phyloP scores from a whole-genome alignment of 2,329 filamentous ascomycete genomes.

The Phaeosphaeria sp. region DNA sequence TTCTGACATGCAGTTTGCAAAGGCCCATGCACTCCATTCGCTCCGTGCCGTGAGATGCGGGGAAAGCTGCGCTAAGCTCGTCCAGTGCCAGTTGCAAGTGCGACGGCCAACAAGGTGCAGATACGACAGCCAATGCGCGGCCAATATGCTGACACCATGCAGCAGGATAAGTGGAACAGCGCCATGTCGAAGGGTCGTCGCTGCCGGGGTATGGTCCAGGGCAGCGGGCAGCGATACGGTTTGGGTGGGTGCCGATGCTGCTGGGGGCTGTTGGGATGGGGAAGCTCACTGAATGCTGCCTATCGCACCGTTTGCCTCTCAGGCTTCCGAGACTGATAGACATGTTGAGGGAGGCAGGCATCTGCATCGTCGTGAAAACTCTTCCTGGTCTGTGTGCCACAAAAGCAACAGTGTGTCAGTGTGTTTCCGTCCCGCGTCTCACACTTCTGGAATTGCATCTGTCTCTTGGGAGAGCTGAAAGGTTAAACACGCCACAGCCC shows the following conservation, averaged over 20 bases:
- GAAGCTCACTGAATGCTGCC: conserved; percentile 20
- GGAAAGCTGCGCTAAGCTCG: conserved; percentile 20
- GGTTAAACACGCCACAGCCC: conserved; percentile 16
- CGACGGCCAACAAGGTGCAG: conserved; percentile 9
- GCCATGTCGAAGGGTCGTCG: conserved; percentile 8
- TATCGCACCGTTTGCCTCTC: conserved; percentile 13
- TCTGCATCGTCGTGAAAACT: conserved; percentile 30
- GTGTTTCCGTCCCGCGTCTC: conserved; percentile 14
- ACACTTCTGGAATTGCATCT: conserved; percentile 10
- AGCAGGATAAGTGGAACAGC: conserved; percentile 6
- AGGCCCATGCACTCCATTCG: conserved; percentile 15
- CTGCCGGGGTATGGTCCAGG: conserved; percentile 10
- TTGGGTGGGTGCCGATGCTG: conserved; percentile 21
- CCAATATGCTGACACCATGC: conserved; percentile 13
- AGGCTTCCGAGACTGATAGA: not conserved
- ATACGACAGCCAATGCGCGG: not conserved
- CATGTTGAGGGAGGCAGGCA: conserved; percentile 14
- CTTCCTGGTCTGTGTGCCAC: conserved; percentile 25
- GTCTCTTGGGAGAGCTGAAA: conserved; percentile 8
- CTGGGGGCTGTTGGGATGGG: conserved; percentile 20
- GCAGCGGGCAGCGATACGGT: conserved; percentile 15
- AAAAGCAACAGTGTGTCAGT: conserved; percentile 14
- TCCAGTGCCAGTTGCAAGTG: conserved; percentile 15
- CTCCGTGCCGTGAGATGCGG: conserved; percentile 28
- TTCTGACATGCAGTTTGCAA: conserved; percentile 15